Conservation (phyloP, 73 alveolate genomes). For the Paramecium tetraurelia region DNA sequence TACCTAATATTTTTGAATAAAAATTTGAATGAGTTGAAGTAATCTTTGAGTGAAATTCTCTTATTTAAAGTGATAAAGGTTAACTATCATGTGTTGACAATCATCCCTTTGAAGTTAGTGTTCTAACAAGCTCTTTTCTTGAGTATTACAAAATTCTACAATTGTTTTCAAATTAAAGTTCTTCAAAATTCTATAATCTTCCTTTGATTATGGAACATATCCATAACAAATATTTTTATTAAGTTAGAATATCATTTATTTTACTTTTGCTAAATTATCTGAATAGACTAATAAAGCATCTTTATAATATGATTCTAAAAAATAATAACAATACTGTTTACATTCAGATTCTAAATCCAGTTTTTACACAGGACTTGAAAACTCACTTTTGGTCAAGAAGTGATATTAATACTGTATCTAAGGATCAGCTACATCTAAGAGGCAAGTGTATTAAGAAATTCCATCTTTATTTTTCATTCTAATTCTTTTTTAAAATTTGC, state of each 20-base stretch:
- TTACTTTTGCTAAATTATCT: not conserved
- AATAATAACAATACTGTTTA: not conserved
- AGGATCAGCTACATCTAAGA: not conserved
- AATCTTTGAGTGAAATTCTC: not conserved
- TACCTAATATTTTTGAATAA: not conserved
- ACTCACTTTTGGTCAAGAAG: not conserved
- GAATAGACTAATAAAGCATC: not conserved
- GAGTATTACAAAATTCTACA: not conserved
- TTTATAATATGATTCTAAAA: conserved; percentile 16
- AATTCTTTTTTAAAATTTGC: not conserved
- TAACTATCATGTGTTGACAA: not conserved
- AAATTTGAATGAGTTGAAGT: not conserved
- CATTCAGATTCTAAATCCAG: not conserved
- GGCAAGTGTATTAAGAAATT: not conserved
- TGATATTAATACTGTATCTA: not conserved
- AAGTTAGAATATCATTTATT: not conserved
- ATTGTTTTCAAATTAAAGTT: not conserved
- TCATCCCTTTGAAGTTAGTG: not conserved
- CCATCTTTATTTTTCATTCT: conserved; percentile 13
- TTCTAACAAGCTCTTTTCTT: not conserved
- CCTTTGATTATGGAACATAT: not conserved
- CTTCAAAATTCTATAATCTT: not conserved
- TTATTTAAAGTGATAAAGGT: not conserved
- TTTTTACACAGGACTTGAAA: not conserved
- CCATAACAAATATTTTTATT: not conserved